Evolutionary conservation across 2,329 filamentous ascomycete species (phyloP).

Genomic region (Phialemoniopsis sp.): DNA sequence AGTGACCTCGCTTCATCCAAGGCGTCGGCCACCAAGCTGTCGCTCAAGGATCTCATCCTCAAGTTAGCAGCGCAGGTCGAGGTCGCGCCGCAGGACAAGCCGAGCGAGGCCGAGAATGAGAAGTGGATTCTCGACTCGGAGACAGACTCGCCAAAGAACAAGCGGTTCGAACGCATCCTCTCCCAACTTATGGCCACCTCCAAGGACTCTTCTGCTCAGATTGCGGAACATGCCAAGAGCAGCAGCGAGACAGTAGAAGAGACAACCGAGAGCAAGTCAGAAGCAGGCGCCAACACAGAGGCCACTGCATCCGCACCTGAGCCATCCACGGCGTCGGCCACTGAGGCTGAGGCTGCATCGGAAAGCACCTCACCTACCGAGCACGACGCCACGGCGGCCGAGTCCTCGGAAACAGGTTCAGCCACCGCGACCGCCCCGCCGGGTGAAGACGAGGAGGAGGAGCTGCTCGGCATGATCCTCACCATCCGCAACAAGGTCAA

Average conservation of each 20-base stretch:
- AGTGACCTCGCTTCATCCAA: neutral
- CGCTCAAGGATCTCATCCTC: slow-evolving; percentile 46
- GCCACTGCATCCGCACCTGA: slow-evolving; percentile 2
- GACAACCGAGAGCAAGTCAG: neutral
- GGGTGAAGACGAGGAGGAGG: slow-evolving; percentile 10
- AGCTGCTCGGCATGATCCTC: slow-evolving; percentile 66
- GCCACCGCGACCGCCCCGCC: neutral
- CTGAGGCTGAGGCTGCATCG: no score
- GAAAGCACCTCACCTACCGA: no score
- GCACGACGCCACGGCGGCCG: neutral
- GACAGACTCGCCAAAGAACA: slow-evolving; percentile 33
- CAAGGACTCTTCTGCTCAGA: slow-evolving; percentile 14
- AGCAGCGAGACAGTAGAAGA: neutral
- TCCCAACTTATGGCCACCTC: slow-evolving; percentile 39
- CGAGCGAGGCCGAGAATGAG: slow-evolving; percentile 14
- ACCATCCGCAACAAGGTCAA: slow-evolving; percentile 71
- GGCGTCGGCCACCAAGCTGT: slow-evolving; percentile 8
- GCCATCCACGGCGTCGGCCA: no score
- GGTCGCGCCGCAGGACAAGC: slow-evolving; percentile 12
- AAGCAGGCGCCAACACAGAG: slow-evolving; percentile 1
- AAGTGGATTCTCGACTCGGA: slow-evolving; percentile 11
- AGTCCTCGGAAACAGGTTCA: no score
- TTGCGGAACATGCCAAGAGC: no score
- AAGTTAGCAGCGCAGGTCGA: slow-evolving; percentile 44
- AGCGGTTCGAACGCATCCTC: slow-evolving; percentile 47